Percentiles rank a stretch among this genome's conserved stretches.
Conservation (phyloP, 2,329 filamentous ascomycete genomes). For the Colletotrichum chrysophilum region DNA sequence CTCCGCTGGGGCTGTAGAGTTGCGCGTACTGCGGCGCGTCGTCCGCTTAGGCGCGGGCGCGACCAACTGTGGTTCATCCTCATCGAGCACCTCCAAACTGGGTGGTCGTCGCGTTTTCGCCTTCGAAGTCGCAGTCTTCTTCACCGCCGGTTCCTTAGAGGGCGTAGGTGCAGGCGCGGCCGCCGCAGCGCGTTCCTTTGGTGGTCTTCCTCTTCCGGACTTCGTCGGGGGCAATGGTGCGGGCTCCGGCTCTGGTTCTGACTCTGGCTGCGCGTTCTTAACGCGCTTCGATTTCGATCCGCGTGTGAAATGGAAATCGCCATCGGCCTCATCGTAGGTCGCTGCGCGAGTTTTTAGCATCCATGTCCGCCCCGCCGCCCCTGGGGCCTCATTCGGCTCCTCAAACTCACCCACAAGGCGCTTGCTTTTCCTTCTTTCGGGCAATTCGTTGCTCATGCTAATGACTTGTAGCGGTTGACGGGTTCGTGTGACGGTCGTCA, state of each 20-base stretch:
- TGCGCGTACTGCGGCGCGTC: slow-evolving; percentile 50
- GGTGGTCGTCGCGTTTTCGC: slow-evolving; percentile 44
- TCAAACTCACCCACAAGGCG: slow-evolving; percentile 63
- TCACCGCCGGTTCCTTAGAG: slow-evolving; percentile 15
- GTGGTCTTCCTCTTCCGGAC: slow-evolving; percentile 43
- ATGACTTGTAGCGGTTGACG: slow-evolving; percentile 69
- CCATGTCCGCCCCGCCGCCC: slow-evolving; percentile 62
- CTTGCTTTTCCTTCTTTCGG: slow-evolving; percentile 67
- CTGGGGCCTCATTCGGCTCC: background rate
- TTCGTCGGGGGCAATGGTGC: slow-evolving; percentile 38
- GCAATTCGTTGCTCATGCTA: slow-evolving; percentile 71
- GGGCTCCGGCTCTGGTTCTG: slow-evolving; percentile 40
- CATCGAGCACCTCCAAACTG: slow-evolving; percentile 41
- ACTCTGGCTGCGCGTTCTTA: slow-evolving; percentile 58
- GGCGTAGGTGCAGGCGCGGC: slow-evolving; percentile 31
- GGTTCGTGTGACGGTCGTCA: slow-evolving; percentile 72
- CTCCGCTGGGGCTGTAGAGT: slow-evolving; percentile 42
- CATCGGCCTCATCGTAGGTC: slow-evolving; percentile 70
- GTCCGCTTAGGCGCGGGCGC: slow-evolving; percentile 38
- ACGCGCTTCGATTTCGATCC: slow-evolving; percentile 70
- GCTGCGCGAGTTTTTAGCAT: slow-evolving; percentile 62
- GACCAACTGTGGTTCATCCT: slow-evolving; percentile 39
- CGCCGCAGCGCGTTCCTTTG: slow-evolving; percentile 38
- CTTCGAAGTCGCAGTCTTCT: slow-evolving; percentile 26
- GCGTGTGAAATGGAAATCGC: slow-evolving; percentile 78